A percentile compares a stretch with the other conserved stretches of the same genome.
Evolutionary conservation across 2,329 filamentous ascomycete genomes (phyloP).

Genomic region (Hymenoscyphus occultus): DNA sequence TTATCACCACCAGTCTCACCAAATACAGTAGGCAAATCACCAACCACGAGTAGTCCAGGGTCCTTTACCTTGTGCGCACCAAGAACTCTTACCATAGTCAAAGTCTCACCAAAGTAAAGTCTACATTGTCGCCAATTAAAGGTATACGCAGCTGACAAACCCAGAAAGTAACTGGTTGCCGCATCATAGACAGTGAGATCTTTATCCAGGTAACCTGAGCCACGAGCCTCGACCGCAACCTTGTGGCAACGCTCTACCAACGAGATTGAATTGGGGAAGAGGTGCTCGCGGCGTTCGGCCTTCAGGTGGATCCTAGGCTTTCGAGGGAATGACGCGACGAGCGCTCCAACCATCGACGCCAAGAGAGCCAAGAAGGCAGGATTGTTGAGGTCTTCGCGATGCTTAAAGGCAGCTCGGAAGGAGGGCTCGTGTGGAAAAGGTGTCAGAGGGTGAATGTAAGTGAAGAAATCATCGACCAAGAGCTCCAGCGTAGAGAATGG

Average conservation of each 20-base stretch:
- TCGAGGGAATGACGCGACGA: constrained; percentile 75
- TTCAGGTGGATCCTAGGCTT: constrained; percentile 69
- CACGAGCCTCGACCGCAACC: constrained; percentile 65
- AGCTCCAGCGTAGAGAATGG: constrained; percentile 65
- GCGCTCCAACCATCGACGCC: constrained; percentile 68
- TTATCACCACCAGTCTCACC: constrained; percentile 21
- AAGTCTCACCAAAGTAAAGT: constrained; percentile 69
- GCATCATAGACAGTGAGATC: constrained; percentile 59
- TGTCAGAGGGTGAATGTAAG: constrained; percentile 72
- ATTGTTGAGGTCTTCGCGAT: constrained; percentile 63
- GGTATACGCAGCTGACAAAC: constrained; percentile 63
- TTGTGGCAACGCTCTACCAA: constrained; percentile 70
- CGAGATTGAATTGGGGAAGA: constrained; percentile 66
- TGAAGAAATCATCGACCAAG: constrained; percentile 79
- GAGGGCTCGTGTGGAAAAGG: constrained; percentile 79
- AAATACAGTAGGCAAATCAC: constrained; percentile 24
- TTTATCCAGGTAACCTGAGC: constrained; percentile 54
- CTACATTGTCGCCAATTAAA: constrained; percentile 65
- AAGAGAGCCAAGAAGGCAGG: constrained; percentile 67
- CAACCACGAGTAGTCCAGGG: constrained; percentile 35
- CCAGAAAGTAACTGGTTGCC: constrained; percentile 74
- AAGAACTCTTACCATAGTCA: constrained; percentile 66
- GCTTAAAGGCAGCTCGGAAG: constrained; percentile 66
- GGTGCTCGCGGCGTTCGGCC: constrained; percentile 57
- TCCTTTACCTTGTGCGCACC: constrained; percentile 57